These are phyloP conservation scores for Solanum hybrid DNA, from an alignment of 305 asterid genomes.

Conservation along the genomic window DNA sequence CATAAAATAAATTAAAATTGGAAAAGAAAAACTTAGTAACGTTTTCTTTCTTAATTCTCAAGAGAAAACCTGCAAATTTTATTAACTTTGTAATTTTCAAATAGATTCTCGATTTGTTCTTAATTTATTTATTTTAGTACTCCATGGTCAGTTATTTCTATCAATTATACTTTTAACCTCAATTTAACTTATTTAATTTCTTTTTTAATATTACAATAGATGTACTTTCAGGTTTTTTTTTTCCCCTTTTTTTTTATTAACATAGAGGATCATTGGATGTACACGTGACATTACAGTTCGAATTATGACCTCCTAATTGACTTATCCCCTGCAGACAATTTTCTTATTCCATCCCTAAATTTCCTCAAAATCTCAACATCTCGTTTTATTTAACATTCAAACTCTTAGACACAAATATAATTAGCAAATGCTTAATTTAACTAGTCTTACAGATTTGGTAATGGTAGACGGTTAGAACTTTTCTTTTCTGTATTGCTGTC, in stretches of 20 bases:
- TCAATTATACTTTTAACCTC: background rate
- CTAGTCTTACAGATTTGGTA: background rate
- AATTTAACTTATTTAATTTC: too few relatives aligned
- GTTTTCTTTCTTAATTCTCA: background rate
- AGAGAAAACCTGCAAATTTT: background rate
- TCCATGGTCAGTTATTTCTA: background rate
- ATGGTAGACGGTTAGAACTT: slow-evolving; percentile 17
- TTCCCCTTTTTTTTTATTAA: background rate
- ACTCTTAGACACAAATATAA: background rate
- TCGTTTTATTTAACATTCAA: background rate
- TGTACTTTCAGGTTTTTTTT: background rate
- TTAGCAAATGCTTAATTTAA: slow-evolving; percentile 1
- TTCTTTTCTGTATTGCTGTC: background rate
- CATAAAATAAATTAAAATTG: background rate
- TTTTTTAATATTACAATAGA: background rate
- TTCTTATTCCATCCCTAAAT: background rate
- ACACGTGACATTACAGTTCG: background rate
- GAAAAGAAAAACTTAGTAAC: background rate
- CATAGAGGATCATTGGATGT: background rate
- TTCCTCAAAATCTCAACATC: background rate
- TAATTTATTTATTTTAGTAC: background rate
- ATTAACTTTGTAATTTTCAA: background rate
- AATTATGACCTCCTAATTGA: background rate
- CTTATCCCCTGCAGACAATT: background rate
- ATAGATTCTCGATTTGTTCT: background rate